Conservation (phyloP, 75 land plant genomes). For the Isoetes taiwanensis region DNA sequence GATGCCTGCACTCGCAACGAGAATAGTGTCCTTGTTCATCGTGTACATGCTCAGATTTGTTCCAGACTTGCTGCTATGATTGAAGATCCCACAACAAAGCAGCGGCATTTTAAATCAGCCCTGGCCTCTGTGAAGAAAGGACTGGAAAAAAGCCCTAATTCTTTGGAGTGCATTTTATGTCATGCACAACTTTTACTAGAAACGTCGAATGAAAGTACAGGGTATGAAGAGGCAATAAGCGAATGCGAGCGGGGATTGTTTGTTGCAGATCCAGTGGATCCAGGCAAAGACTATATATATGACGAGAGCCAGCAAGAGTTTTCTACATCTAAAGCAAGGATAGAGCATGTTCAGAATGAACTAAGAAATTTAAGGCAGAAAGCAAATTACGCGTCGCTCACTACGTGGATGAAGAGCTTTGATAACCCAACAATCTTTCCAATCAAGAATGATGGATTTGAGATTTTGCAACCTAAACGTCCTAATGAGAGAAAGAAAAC, state of each 20-base stretch:
- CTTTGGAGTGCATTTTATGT: slow-evolving; percentile 62
- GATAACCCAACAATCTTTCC: slow-evolving; percentile 39
- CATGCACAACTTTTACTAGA: slow-evolving; percentile 64
- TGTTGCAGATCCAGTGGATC: slow-evolving; percentile 59
- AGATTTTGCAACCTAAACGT: slow-evolving; percentile 47
- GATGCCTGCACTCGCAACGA: slow-evolving; percentile 34
- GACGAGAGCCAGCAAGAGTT: slow-evolving; percentile 41
- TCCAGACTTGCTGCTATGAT: slow-evolving; percentile 52
- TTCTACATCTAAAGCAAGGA: slow-evolving; percentile 43
- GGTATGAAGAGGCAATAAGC: slow-evolving; percentile 57
- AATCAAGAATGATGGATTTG: slow-evolving; percentile 79
- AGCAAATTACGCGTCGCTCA: slow-evolving; percentile 60
- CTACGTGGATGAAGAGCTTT: slow-evolving; percentile 71
- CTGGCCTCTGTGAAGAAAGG: slow-evolving; percentile 54
- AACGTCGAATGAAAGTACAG: slow-evolving; percentile 48
- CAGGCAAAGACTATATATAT: slow-evolving; percentile 63
- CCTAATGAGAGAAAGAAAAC: slow-evolving; percentile 84
- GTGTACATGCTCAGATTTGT: slow-evolving; percentile 52
- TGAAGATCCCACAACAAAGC: slow-evolving; percentile 53
- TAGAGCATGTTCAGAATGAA: slow-evolving; percentile 53
- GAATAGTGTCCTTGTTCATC: slow-evolving; percentile 36
- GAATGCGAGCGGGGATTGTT: slow-evolving; percentile 64
- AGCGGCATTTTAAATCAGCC: slow-evolving; percentile 43
- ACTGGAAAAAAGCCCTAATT: slow-evolving; percentile 34
- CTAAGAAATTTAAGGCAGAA: slow-evolving; percentile 52